phyloP scores from a whole-genome alignment of 2,329 filamentous ascomycete genomes.

The Ceratocystis alfenasii region DNA sequence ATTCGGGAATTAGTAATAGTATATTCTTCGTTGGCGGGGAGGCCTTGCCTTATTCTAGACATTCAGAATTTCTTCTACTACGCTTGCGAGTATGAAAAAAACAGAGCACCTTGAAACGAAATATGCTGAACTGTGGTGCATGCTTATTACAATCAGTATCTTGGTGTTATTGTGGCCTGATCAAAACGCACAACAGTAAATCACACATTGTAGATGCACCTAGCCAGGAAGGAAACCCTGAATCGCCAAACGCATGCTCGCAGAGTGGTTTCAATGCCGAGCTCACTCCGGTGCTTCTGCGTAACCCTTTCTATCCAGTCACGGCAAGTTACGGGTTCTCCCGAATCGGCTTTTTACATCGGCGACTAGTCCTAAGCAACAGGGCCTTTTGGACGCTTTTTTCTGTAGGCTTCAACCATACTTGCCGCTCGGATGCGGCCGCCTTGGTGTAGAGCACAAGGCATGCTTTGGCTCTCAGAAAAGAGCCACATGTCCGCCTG shows the following conservation, averaged over 20 bases:
- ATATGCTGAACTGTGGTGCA: too few species aligned
- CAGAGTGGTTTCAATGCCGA: not conserved
- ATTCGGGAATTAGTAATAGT: not conserved
- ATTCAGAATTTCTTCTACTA: not conserved
- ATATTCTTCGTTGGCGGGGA: not conserved
- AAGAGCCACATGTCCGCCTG: not conserved
- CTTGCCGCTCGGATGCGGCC: conserved; percentile 9
- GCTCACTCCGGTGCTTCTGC: conserved; percentile 7
- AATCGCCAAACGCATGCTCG: too few species aligned
- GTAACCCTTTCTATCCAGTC: not conserved
- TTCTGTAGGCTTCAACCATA: not conserved
- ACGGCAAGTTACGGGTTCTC: not conserved
- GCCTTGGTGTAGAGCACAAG: not conserved
- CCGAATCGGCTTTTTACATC: not conserved
- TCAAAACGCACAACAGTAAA: too few species aligned
- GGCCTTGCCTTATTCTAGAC: not conserved
- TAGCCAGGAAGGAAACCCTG: too few species aligned
- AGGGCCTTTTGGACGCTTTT: not conserved
- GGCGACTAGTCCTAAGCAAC: not conserved
- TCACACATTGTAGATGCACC: too few species aligned
- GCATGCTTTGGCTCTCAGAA: not conserved
- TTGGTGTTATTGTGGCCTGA: too few species aligned
- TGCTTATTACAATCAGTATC: too few species aligned
- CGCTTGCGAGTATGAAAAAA: too few species aligned
- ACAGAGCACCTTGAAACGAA: too few species aligned